These are phyloP conservation scores for Graphilbum sp. DNA, from an alignment of 2,329 filamentous ascomycete species.

Conservation along the genomic window DNA sequence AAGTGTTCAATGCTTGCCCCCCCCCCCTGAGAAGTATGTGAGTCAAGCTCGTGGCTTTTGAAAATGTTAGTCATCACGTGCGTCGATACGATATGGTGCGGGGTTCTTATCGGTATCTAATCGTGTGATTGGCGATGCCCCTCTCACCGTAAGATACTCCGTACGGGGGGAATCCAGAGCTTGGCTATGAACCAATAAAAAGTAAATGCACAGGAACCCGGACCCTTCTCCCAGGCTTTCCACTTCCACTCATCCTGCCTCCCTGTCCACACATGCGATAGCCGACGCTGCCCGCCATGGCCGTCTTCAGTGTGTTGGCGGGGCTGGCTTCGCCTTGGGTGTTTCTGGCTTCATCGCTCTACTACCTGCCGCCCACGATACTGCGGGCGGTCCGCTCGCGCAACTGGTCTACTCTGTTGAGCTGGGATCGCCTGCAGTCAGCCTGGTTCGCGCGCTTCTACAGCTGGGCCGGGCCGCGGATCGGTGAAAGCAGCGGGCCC, in stretches of 20 bases:
- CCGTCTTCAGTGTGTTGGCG: background rate
- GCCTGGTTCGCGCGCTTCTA: slow-evolving; percentile 49
- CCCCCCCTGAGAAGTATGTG: too few species aligned
- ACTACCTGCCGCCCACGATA: slow-evolving; percentile 35
- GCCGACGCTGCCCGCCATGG: background rate
- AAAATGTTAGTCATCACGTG: too few species aligned
- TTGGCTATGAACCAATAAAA: too few species aligned
- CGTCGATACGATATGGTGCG: too few species aligned
- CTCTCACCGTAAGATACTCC: too few species aligned
- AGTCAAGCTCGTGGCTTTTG: too few species aligned
- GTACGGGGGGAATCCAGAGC: too few species aligned
- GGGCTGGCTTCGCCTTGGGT: slow-evolving; percentile 24
- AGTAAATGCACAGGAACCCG: too few species aligned
- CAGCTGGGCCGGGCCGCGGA: slow-evolving; percentile 32
- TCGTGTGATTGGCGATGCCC: too few species aligned
- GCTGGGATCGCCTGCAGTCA: slow-evolving; percentile 22
- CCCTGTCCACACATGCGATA: too few species aligned
- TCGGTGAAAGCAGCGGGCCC: slow-evolving; percentile 23
- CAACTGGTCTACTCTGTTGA: slow-evolving; percentile 22
- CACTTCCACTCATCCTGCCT: background rate
- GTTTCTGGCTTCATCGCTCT: slow-evolving; percentile 32
- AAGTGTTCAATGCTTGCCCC: too few species aligned
- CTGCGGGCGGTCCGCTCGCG: slow-evolving; percentile 20
- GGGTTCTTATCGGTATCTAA: too few species aligned
- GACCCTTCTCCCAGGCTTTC: background rate